Evolutionary conservation across 768 basidiomycete species (phyloP).

Genomic region (Kwoniella sp.): DNA sequence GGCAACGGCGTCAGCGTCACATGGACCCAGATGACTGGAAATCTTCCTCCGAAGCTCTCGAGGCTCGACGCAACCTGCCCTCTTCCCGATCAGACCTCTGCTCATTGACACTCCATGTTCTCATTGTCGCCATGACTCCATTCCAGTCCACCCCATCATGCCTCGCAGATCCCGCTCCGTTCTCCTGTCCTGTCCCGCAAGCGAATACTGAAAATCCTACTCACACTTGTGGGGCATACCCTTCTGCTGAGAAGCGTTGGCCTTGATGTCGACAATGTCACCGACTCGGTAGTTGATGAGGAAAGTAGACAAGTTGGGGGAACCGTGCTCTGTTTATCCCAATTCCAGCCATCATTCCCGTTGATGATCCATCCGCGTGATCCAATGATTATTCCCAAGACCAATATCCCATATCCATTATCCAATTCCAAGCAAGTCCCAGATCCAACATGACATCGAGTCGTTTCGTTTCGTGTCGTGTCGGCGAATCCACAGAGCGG

Average conservation of each 20-base stretch:
- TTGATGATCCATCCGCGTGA: neutral
- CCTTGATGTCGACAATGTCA: slow-evolving; percentile 99
- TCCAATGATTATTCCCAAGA: neutral
- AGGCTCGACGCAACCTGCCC: no score
- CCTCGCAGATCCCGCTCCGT: no score
- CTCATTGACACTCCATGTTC: no score
- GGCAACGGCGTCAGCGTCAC: neutral
- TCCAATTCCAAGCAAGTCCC: neutral
- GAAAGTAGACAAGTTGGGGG: slow-evolving; percentile 87
- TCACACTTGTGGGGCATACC: slow-evolving; percentile 99
- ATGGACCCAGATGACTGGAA: no score
- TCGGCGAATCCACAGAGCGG: no score
- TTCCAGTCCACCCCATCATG: no score
- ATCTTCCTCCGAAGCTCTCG: no score
- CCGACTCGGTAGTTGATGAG: slow-evolving; percentile 90
- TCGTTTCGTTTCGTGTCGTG: no score
- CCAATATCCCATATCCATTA: neutral
- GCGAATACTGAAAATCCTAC: slow-evolving; percentile 58
- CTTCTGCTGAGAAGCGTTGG: slow-evolving; percentile 98
- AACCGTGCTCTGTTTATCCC: slow-evolving; percentile 72
- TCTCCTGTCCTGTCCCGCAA: neutral
- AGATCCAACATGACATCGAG: neutral
- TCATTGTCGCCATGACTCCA: no score
- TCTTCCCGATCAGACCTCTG: no score
- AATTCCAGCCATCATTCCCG: slow-evolving; percentile 15